These are phyloP conservation scores for Aphanomyces invadans DNA, from an alignment of 352 stramenopile genomes.

Conservation along the genomic window DNA sequence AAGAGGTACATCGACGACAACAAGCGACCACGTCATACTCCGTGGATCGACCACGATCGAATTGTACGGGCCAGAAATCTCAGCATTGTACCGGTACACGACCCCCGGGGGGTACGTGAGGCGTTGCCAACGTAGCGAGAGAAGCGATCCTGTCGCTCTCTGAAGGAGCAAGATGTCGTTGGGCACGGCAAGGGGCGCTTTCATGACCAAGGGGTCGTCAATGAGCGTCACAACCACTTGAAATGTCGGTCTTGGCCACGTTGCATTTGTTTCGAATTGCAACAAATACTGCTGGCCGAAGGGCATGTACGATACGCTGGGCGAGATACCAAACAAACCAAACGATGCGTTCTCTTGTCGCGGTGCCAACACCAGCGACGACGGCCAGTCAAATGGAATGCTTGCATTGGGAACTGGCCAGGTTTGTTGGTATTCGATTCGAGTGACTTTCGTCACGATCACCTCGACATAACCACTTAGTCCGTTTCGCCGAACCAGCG, in stretches of 20 bases:
- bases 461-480: conserved; percentile 6
- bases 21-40: neutral
- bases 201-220: conserved; percentile 1
- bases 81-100: neutral
- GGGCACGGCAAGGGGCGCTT: neutral
- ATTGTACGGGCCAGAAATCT: neutral
- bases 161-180: neutral
- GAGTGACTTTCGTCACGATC: neutral
- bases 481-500: neutral
- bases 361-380: neutral
- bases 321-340: neutral
- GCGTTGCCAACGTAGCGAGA: neutral
- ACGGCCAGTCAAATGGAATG: neutral
- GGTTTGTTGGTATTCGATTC: too few relatives aligned
- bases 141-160: neutral
- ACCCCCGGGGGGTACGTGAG: neutral
- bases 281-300: neutral
- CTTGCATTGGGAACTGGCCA: too few relatives aligned
- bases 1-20: neutral
- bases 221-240: neutral
- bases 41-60: neutral
- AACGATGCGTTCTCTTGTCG: neutral
- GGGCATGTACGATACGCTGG: neutral
- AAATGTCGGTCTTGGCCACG: neutral
- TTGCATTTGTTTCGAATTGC: neutral